phyloP scores from a whole-genome alignment of 2,329 filamentous ascomycete species.

The Sporothrix mexicana region DNA sequence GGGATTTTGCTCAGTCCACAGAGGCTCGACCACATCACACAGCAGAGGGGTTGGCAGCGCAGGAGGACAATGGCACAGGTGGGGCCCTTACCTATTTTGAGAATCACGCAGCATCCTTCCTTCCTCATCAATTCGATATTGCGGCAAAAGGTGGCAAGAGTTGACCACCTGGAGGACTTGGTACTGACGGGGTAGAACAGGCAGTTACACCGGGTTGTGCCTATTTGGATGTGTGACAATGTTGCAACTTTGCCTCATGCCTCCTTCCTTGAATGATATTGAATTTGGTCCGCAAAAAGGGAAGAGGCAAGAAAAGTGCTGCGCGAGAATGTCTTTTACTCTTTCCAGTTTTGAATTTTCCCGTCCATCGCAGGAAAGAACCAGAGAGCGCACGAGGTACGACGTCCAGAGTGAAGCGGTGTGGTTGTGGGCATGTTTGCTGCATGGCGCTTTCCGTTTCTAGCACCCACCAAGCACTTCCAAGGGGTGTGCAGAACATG shows the following conservation, averaged over 20 bases:
- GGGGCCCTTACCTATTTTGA: slow-evolving; percentile 20
- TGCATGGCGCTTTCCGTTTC: slow-evolving; percentile 32
- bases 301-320: neutral
- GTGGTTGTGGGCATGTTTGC: slow-evolving; percentile 2
- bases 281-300: too few species aligned
- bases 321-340: neutral
- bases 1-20: slow-evolving; percentile 17
- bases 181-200: neutral
- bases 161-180: neutral
- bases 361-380: neutral
- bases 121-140: slow-evolving; percentile 10
- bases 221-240: too few species aligned
- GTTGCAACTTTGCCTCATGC: too few species aligned
- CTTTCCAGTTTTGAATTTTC: neutral
- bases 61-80: slow-evolving; percentile 6
- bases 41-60: neutral
- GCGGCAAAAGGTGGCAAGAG: neutral
- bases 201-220: neutral
- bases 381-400: neutral
- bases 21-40: slow-evolving; percentile 26
- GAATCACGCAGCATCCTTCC: neutral
- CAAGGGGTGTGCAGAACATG: slow-evolving; percentile 27
- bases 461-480: neutral
- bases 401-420: slow-evolving; percentile 15
- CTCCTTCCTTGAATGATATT: too few species aligned